Base-by-base conservation (phyloP, 768 basidiomycete genomes). In the Lactarius hengduanensis region DNA sequence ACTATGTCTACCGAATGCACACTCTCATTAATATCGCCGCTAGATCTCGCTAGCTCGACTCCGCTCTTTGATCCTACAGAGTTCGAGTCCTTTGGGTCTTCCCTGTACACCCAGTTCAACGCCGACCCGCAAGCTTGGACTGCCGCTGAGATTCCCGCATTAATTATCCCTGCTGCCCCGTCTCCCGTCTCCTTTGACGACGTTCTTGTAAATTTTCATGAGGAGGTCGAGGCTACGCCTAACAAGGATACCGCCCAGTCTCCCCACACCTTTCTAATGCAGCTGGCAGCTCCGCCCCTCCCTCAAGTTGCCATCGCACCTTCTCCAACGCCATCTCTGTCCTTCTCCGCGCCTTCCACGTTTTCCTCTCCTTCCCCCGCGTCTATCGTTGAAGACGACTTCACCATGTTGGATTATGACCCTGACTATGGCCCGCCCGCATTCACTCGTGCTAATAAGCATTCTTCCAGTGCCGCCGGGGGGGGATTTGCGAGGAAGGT, bases 291-390 rank as follows among this genome's bases (percentile, higher is more conserved):
- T 7, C 5, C 3, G 11, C 43, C 34, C 45, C 47, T 26, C 34
- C 8, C 41, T 45, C 32, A 26, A 16, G 41, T 56, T 50, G 26
- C 28, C 15, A 22, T 34, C 26, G 60, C 60, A 1, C 55, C 22
- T 28, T 53, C 65, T 32, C 60, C 65, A 9, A 62, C 65, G 4
- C 61, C 65, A 16, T 62, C 60, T 11, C 45, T 66, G 22, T 62
- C 61, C 16, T 34, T 57, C 28, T 66, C 65, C 3, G 28, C n/a
- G 20, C 47, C 57, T 18, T 62, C 65, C 18, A 54, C 47, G 15
- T 16, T 54, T 53, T 58, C 61, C 40, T 34, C 40, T 22, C 40
- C 38, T 20, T 59, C 65, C 32, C 61, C 61, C n/a, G 22, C 8
- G 28, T 53, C 40, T 26, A 9, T 34, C n/a, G 57, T 13, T 15